Evolutionary conservation across 2,329 filamentous ascomycete genomes (phyloP), one percentile per base, ranked within the genome.

Genomic region (Arachnopeziza araneosa): DNA sequence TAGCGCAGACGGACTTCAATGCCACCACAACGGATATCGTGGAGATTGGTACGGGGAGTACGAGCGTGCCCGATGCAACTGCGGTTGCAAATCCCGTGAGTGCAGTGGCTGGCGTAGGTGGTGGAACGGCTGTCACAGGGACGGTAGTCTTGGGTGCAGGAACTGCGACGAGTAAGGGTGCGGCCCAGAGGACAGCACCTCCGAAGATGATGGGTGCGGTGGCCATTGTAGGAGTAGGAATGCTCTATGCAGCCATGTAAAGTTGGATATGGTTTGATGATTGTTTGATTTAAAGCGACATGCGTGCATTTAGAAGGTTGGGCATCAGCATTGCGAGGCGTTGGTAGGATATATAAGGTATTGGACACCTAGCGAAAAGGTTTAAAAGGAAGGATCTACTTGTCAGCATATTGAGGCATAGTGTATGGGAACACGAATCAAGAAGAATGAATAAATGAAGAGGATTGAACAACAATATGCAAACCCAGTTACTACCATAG

Each of bases 1-100:
- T 91, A 32, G 89, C 87, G 1, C 84, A 88, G 71, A 87, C 87
- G 21, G 81, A 79, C 55, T 86, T 85, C 72, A 83, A 88, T 69
- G 76, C 79, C 3, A 80, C 80, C 0, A 61, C 68, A 19, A 77
- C 76, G 5, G 78, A 78, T 54, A 73, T 88, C 19, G 65, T 78
- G 44, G 83, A 87, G 74, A 87, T 88, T 59, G 74, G 74, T 23
- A 75, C 73, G 12, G 82, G 82, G 7, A 72, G 73, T 14, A 68
- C 72, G 21, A 67, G 77, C 0, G 79, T 88, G 3, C 85, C 85
- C 12, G 78, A 76, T n/a, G 83, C 83, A 2, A 80, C 77, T 0
- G 70, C 70, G 14, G 83, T 83, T 1, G 63, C 72, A 2, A 79
- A 80, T 53, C 72, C 82, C 0, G 80, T 81, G 1, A 67, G 74